These are phyloP conservation scores for Allium sativum DNA, from an alignment of 106 monocot species.

Conservation along the genomic window DNA sequence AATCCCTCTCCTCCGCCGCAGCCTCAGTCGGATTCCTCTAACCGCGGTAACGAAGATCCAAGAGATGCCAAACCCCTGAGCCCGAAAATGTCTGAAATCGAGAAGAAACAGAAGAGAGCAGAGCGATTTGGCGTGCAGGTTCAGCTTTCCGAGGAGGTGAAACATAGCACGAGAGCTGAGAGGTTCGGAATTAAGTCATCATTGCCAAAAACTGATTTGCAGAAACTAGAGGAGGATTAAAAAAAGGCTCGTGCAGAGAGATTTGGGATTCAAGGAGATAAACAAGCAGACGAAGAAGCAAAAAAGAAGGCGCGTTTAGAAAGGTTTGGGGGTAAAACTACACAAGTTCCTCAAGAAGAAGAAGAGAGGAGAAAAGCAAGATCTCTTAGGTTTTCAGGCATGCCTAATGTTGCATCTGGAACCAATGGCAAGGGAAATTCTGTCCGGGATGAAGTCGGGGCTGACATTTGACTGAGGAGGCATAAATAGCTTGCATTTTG, in stretches of 20 bases:
- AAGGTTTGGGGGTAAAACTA: slow-evolving; percentile 27
- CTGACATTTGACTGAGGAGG: too few species aligned
- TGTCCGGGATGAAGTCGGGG: too few species aligned
- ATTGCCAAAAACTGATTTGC: slow-evolving; percentile 6
- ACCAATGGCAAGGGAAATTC: slow-evolving; percentile 16
- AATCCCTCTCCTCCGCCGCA: not conserved
- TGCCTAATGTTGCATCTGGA: slow-evolving; percentile 14
- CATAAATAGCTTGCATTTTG: too few species aligned
- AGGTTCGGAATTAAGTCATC: slow-evolving; percentile 18
- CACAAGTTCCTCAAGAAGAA: slow-evolving; percentile 29
- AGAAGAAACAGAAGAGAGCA: slow-evolving; percentile 47
- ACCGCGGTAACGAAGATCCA: slow-evolving; percentile 4
- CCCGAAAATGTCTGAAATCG: slow-evolving; percentile 11
- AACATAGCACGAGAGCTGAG: slow-evolving; percentile 45
- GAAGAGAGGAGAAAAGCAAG: slow-evolving; percentile 69
- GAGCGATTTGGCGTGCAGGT: slow-evolving; percentile 46
- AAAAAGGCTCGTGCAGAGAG: slow-evolving; percentile 31
- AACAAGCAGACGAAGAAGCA: slow-evolving; percentile 27
- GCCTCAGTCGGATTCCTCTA: not conserved
- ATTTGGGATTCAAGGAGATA: slow-evolving; percentile 22
- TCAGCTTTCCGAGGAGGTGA: slow-evolving; percentile 53
- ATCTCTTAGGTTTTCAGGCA: slow-evolving; percentile 35
- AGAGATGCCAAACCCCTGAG: slow-evolving; percentile 8
- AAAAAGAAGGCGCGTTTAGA: slow-evolving; percentile 60
- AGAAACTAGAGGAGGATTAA: slow-evolving; percentile 23